A percentile compares a stretch with the other conserved stretches of the same genome.
phyloP scores from a whole-genome alignment of 2,329 filamentous ascomycete genomes.

The Alternaria metachromatica region DNA sequence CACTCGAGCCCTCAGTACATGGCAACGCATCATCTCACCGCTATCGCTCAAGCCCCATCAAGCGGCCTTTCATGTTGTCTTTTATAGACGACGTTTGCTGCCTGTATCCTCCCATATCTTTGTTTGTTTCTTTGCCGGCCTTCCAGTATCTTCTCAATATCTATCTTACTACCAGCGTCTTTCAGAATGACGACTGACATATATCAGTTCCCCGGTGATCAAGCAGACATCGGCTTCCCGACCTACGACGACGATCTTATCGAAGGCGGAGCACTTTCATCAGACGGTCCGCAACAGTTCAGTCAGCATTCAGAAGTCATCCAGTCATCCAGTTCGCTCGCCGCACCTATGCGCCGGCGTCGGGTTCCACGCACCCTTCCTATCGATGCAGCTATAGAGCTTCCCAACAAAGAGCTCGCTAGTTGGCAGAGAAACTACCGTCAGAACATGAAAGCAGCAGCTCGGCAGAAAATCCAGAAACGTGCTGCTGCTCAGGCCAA shows the following conservation, averaged over 20 bases:
- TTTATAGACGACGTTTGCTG: no score
- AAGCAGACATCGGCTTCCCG: constrained; percentile 42
- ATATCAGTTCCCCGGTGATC: constrained; percentile 30
- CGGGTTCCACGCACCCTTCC: constrained; percentile 52
- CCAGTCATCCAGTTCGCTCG: constrained; percentile 47
- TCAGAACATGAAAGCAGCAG: constrained; percentile 63
- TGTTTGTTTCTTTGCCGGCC: not conserved
- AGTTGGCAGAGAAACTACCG: constrained; percentile 66
- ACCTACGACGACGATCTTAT: constrained; percentile 44
- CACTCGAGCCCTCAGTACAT: not conserved
- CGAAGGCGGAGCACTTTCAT: constrained; percentile 37
- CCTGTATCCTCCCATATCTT: not conserved
- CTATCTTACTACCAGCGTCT: not conserved
- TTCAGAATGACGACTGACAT: constrained; percentile 18
- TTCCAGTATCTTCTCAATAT: no score
- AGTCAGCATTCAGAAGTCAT: constrained; percentile 27
- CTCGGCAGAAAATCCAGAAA: constrained; percentile 53
- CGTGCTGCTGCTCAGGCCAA: constrained; percentile 59
- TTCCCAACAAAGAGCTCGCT: constrained; percentile 63
- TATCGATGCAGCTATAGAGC: constrained; percentile 58
- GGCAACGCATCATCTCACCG: constrained; percentile 8
- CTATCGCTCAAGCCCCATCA: not conserved
- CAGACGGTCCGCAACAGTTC: constrained; percentile 14
- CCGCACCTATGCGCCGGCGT: constrained; percentile 50
- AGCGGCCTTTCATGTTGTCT: no score